Percentiles rank a stretch among this genome's conserved stretches.
Evolutionary conservation across 768 basidiomycete genomes (phyloP).

Genomic region (Phylloporus sp.): DNA sequence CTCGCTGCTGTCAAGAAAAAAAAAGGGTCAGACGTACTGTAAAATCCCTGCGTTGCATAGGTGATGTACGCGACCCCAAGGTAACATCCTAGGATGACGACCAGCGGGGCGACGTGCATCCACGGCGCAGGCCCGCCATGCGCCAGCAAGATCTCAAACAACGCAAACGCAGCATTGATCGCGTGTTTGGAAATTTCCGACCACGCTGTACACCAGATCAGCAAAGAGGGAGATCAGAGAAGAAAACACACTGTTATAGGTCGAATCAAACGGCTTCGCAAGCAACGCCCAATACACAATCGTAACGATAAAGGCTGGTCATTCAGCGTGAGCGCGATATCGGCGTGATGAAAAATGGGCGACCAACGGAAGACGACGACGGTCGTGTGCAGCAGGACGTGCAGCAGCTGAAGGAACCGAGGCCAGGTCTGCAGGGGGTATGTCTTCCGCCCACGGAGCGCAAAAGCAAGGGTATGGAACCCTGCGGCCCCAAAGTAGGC

Average conservation of each 20-base stretch:
- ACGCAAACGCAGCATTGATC: conserved; percentile 51
- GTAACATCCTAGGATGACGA: conserved; percentile 52
- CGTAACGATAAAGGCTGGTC: conserved; percentile 59
- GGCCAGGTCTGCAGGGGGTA: conserved; percentile 63
- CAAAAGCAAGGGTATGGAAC: conserved; percentile 48
- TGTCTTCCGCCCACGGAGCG: conserved; percentile 25
- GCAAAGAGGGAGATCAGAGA: not conserved
- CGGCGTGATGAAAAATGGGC: not conserved
- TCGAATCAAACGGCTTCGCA: conserved; percentile 37
- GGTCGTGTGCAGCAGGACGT: conserved; percentile 49
- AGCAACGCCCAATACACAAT: conserved; percentile 59
- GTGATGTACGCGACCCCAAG: conserved; percentile 69
- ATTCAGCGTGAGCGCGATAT: not conserved
- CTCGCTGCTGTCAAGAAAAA: too few species aligned
- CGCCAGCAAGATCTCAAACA: conserved; percentile 55
- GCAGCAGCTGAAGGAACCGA: conserved; percentile 48
- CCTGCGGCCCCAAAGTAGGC: conserved; percentile 59
- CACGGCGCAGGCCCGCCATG: conserved; percentile 50
- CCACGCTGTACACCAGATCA: conserved; percentile 40
- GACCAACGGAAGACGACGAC: conserved; percentile 54
- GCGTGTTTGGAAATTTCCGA: conserved; percentile 55
- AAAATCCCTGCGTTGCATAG: conserved; percentile 53
- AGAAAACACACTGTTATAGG: conserved; percentile 35
- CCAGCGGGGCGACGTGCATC: conserved; percentile 41
- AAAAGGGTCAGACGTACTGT: conserved; percentile 41